Evolutionary conservation across 1,284 basidiomycete species (phyloP).

Genomic region (Vanrija pseudolonga): DNA sequence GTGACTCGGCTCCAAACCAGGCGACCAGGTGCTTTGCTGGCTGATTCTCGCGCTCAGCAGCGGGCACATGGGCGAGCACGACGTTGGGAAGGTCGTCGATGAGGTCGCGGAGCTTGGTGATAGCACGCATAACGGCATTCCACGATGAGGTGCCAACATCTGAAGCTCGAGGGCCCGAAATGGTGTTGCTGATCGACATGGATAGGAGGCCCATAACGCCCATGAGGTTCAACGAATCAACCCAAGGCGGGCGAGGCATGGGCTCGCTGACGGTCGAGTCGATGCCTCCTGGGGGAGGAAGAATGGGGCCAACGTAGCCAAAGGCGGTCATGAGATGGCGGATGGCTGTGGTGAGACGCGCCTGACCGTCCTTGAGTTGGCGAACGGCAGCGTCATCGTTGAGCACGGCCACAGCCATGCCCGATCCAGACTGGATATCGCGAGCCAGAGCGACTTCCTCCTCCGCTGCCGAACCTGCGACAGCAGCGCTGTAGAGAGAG

Average conservation of each 20-base stretch:
- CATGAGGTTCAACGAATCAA: slow-evolving; percentile 34
- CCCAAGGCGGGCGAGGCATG: slow-evolving; percentile 37
- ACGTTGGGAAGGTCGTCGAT: slow-evolving; percentile 26
- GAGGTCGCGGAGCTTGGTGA: slow-evolving; percentile 34
- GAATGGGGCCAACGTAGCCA: slow-evolving; percentile 44
- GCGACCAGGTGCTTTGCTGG: slow-evolving; percentile 16
- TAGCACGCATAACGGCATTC: slow-evolving; percentile 37
- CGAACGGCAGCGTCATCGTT: slow-evolving; percentile 32
- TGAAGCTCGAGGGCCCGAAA: slow-evolving; percentile 19
- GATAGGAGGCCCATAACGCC: slow-evolving; percentile 37
- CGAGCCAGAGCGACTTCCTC: slow-evolving; percentile 35
- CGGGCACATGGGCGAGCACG: slow-evolving; percentile 14
- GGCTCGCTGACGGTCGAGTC: slow-evolving; percentile 18
- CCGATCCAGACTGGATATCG: slow-evolving; percentile 18
- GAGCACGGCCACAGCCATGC: slow-evolving; percentile 24
- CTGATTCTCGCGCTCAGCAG: slow-evolving; percentile 9
- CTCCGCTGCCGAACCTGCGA: slow-evolving; percentile 39
- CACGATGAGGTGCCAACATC: slow-evolving; percentile 30
- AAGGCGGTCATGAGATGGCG: slow-evolving; percentile 34
- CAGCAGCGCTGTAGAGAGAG: slow-evolving; percentile 38
- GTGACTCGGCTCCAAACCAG: slow-evolving; percentile 24
- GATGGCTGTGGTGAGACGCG: slow-evolving; percentile 20
- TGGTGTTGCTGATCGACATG: slow-evolving; percentile 29
- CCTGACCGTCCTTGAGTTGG: neutral
- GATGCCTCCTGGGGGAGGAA: slow-evolving; percentile 13